phyloP scores from a whole-genome alignment of 345 rosid species.

The Microcos paniculata region DNA sequence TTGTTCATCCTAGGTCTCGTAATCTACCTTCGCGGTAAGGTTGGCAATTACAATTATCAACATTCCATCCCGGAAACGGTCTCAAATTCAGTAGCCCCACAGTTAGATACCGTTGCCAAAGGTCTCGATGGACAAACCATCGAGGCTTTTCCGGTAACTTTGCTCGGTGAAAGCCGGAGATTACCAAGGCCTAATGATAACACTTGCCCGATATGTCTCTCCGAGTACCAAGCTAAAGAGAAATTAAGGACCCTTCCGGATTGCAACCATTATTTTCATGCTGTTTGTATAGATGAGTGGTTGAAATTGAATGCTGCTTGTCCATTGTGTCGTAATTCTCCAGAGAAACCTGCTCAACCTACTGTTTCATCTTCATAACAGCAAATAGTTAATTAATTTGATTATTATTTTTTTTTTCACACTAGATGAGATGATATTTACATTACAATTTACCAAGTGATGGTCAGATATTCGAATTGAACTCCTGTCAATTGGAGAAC shows the following conservation, averaged over 20 bases:
- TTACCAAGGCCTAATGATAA: not conserved
- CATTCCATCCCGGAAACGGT: not conserved
- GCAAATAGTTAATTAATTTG: not conserved
- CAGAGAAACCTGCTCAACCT: not conserved
- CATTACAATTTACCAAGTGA: too few relatives aligned
- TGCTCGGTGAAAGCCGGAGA: slow-evolving; percentile 11
- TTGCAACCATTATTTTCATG: slow-evolving; percentile 21
- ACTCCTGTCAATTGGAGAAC: too few relatives aligned
- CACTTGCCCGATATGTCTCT: slow-evolving; percentile 14
- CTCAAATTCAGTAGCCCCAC: not conserved
- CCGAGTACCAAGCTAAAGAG: slow-evolving; percentile 15
- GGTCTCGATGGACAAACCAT: slow-evolving; percentile 14
- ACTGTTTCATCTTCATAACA: too few relatives aligned
- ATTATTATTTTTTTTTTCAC: too few relatives aligned
- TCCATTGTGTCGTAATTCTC: slow-evolving; percentile 6
- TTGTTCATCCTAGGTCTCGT: not conserved
- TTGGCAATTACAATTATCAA: not conserved
- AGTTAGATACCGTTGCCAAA: not conserved
- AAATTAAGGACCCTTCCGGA: slow-evolving; percentile 12
- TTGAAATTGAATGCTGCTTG: slow-evolving; percentile 14
- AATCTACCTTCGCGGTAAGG: not conserved
- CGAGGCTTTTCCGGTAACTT: slow-evolving; percentile 1
- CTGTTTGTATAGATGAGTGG: slow-evolving; percentile 15
- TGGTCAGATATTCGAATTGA: too few relatives aligned
- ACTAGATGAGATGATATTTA: too few relatives aligned